Base-by-base conservation (phyloP, 257 asterid species). In the Eucommia ulmoides region DNA sequence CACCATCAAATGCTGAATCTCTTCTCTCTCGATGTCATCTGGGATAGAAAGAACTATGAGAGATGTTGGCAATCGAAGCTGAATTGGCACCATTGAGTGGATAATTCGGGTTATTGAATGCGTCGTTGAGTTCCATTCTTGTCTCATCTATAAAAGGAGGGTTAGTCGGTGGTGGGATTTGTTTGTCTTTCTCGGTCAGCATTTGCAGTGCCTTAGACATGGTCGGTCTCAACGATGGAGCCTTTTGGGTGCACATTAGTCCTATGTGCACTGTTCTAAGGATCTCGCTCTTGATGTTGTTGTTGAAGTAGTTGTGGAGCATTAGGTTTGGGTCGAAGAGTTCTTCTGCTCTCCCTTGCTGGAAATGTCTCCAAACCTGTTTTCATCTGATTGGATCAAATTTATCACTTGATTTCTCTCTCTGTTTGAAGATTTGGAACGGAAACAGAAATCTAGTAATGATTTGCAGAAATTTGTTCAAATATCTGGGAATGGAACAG, bases 351-450 rank as follows among this genome's bases (percentile, higher is more conserved):
- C 1, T 66, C 1, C 65, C 55, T 0, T 48, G 62, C 47, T 63
- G 64, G 49, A 70, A 74, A 61, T 69, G 56, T 25, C 41, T 58
- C 81, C 81, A 74, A 21, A 49, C 66, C 81, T 70, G 52, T 58
- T 41, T 45, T 29, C 12, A 29, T 29, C n/a, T n/a, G n/a, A n/a
- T n/a, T n/a, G n/a, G n/a, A n/a, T n/a, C n/a, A n/a, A n/a, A n/a
- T n/a, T n/a, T n/a, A n/a, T n/a, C n/a, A n/a, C n/a, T n/a, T n/a
- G n/a, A n/a, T n/a, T n/a, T n/a, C n/a, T n/a, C n/a, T n/a, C n/a
- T n/a, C n/a, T n/a, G n/a, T n/a, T n/a, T n/a, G n/a, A n/a, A n/a
- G n/a, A n/a, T n/a, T n/a, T n/a, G n/a, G n/a, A n/a, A n/a, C n/a
- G n/a, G n/a, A n/a, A n/a, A n/a, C n/a, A n/a, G n/a, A n/a, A n/a